Percentiles rank a stretch among this genome's conserved stretches.
Conservation (phyloP, 257 asterid species). For the Fraxinus quadrangulata region DNA sequence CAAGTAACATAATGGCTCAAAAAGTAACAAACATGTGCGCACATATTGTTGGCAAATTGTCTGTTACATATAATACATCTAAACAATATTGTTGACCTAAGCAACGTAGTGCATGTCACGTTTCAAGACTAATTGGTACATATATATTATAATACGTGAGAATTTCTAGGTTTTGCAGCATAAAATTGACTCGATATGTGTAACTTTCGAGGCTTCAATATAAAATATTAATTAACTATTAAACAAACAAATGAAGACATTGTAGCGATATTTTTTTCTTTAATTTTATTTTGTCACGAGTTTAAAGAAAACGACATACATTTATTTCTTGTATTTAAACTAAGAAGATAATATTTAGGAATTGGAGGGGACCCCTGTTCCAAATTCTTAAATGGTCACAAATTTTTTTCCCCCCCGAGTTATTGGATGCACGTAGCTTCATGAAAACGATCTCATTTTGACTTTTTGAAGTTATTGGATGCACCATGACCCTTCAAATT, state of each 20-base stretch:
- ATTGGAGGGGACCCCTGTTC: not conserved
- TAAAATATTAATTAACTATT: too few species aligned
- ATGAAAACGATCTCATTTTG: not conserved
- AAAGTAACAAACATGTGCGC: not conserved
- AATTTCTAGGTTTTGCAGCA: not conserved
- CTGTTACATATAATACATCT: not conserved
- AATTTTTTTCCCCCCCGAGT: not conserved
- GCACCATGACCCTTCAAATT: not conserved
- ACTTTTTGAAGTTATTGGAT: too few species aligned
- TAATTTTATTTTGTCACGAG: not conserved
- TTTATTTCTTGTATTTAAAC: not conserved
- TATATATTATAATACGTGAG: not conserved
- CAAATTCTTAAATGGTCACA: not conserved
- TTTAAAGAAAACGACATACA: not conserved
- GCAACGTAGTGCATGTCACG: slow-evolving; percentile 39
- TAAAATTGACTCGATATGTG: not conserved
- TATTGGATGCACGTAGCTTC: not conserved
- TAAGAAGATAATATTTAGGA: not conserved
- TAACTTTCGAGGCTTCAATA: not conserved
- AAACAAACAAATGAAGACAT: too few species aligned
- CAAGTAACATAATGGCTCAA: not conserved
- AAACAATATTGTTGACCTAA: slow-evolving; percentile 25
- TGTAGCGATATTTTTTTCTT: too few species aligned
- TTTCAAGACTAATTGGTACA: slow-evolving; percentile 5
- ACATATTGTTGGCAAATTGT: not conserved